phyloP scores from a whole-genome alignment of 2,329 filamentous ascomycete species.

The Aureobasidium namibiae region DNA sequence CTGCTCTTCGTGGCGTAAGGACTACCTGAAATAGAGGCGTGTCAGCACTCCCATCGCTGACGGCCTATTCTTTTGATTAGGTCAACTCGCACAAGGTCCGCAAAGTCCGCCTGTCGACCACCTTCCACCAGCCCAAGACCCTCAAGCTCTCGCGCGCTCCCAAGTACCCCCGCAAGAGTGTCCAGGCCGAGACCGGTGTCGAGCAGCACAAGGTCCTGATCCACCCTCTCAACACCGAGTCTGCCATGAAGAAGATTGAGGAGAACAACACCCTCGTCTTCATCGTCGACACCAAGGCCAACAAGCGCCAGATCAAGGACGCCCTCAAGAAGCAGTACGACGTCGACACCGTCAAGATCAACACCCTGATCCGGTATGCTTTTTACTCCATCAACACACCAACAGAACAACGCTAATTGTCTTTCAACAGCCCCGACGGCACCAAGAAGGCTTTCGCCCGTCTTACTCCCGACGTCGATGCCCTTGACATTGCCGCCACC shows the following conservation, averaged over 20 bases:
- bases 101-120: slow-evolving; percentile 87
- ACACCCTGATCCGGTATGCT: slow-evolving; percentile 87
- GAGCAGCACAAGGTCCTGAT: slow-evolving; percentile 97
- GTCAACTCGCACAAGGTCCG: slow-evolving; percentile 74
- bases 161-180: slow-evolving; percentile 95
- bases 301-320: slow-evolving; percentile 99
- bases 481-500: slow-evolving; percentile 97
- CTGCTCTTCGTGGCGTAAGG: slow-evolving; percentile 91
- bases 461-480: slow-evolving; percentile 92
- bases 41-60: slow-evolving; percentile 45
- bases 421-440: slow-evolving; percentile 66
- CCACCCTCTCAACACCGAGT: slow-evolving; percentile 98
- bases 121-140: slow-evolving; percentile 97
- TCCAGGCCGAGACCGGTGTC: slow-evolving; percentile 81
- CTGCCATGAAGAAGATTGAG: slow-evolving; percentile 99
- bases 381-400: too few relatives aligned
- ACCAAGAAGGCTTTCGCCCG: slow-evolving; percentile 98
- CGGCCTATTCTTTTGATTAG: slow-evolving; percentile 45
- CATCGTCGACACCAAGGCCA: slow-evolving; percentile 60
- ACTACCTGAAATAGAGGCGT: slow-evolving; percentile 32
- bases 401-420: slow-evolving; percentile 14
- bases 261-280: slow-evolving; percentile 91
- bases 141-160: slow-evolving; percentile 81
- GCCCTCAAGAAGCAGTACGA: slow-evolving; percentile 99
- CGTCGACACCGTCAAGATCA: slow-evolving; percentile 97